Conservation (phyloP, 1,139 yeast species). For the Yamadazyma friedrichii region DNA sequence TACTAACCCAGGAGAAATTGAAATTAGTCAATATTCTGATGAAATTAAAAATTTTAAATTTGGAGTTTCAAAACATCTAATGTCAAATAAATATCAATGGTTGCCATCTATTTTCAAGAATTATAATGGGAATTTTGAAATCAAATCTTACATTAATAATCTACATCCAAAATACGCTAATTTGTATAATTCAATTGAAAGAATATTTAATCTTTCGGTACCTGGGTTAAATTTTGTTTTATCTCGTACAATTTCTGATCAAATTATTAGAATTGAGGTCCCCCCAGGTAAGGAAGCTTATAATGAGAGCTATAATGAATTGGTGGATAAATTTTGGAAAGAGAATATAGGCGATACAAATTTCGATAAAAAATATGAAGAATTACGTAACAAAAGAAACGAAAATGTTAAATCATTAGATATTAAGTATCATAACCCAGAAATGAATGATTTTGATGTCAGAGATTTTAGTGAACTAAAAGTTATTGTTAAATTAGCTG, state of each 20-base stretch:
- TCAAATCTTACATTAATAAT: slow-evolving; percentile 39
- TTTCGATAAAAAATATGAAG: slow-evolving; percentile 3
- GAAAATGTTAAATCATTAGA: slow-evolving; percentile 4
- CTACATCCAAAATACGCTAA: slow-evolving; percentile 29
- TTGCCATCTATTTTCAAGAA: slow-evolving; percentile 24
- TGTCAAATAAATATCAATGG: slow-evolving; percentile 32
- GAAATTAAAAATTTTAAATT: slow-evolving; percentile 17
- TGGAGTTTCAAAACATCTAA: slow-evolving; percentile 18
- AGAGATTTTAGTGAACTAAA: slow-evolving; percentile 23
- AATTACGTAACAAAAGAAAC: slow-evolving; percentile 11
- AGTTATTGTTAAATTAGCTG: slow-evolving; percentile 42
- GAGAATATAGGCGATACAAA: not conserved
- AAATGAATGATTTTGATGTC: slow-evolving; percentile 19
- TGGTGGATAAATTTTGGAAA: not conserved
- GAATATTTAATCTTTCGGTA: slow-evolving; percentile 26
- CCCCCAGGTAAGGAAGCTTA: slow-evolving; percentile 20
- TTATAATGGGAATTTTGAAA: slow-evolving; percentile 13
- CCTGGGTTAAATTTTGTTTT: slow-evolving; percentile 32
- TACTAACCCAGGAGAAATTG: slow-evolving; percentile 4
- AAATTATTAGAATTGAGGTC: slow-evolving; percentile 15
- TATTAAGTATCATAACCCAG: slow-evolving; percentile 12
- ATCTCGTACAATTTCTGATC: slow-evolving; percentile 22
- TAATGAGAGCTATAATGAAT: slow-evolving; percentile 3
- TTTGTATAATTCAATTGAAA: slow-evolving; percentile 27
- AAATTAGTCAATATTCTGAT: slow-evolving; percentile 13